These are phyloP conservation scores for Mucor irregularis DNA, from an alignment of 371 early-diverging fungal genomes.

Conservation along the genomic window DNA sequence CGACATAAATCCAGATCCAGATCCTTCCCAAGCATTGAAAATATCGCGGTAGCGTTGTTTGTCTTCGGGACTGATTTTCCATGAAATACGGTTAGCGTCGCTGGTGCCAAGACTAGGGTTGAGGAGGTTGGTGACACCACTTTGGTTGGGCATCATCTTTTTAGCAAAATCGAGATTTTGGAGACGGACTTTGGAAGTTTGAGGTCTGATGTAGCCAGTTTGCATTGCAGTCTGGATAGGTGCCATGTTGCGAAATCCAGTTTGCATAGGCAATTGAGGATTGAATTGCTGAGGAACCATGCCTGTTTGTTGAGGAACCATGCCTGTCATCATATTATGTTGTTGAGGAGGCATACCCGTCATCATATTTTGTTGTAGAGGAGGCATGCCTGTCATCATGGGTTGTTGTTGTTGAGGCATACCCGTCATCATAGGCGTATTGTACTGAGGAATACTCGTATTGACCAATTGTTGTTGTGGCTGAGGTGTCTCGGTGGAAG, in stretches of 20 bases:
- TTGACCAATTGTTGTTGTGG: conserved; percentile 19
- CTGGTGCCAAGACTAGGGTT: conserved; percentile 26
- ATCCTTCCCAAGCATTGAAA: conserved; percentile 84
- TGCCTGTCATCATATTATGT: conserved; percentile 2
- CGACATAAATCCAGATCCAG: conserved; percentile 75
- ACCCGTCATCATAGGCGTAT: conserved; percentile 27
- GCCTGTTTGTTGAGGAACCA: too few species aligned
- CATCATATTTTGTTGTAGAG: conserved; percentile 21
- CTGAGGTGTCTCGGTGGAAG: conserved; percentile 35
- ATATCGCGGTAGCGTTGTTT: conserved; percentile 79
- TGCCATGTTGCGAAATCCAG: conserved; percentile 3
- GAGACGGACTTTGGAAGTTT: conserved; percentile 32
- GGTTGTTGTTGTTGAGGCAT: conserved; percentile 21
- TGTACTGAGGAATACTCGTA: conserved; percentile 16
- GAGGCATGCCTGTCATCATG: conserved; percentile 23
- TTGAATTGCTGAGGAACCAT: too few species aligned
- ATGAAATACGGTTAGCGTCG: conserved; percentile 37
- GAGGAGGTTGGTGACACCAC: conserved; percentile 31
- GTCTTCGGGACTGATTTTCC: conserved; percentile 84
- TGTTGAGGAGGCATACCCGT: conserved; percentile 16
- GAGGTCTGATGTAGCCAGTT: conserved; percentile 23
- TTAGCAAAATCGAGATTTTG: conserved; percentile 48
- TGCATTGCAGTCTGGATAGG: conserved; percentile 25
- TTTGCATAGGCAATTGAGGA: conserved; percentile 21
- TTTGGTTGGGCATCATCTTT: conserved; percentile 56